Percentiles rank a stretch among this genome's conserved stretches.
Conservation (phyloP, 495 filamentous ascomycete species). For the Elasticomyces elasticus region DNA sequence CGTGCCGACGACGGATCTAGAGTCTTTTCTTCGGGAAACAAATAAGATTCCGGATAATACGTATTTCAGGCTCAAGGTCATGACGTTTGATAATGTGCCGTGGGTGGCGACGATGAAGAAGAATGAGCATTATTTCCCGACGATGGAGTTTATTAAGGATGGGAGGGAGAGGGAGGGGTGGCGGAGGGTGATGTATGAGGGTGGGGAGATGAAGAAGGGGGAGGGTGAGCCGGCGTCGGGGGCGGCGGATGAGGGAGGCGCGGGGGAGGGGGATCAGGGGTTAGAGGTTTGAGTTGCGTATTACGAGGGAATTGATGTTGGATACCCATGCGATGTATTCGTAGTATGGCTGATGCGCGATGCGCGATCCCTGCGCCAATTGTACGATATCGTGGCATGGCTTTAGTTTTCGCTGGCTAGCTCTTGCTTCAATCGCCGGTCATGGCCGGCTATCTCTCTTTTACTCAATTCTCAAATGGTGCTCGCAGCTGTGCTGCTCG, state of each 20-base stretch:
- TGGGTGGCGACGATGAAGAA: conserved; percentile 99
- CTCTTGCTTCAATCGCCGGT: too few relatives aligned
- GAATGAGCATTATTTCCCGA: conserved; percentile 81
- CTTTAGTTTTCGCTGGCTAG: too few relatives aligned
- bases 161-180: conserved; percentile 21
- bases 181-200: conserved; percentile 23
- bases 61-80: conserved; percentile 87
- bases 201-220: conserved; percentile 14
- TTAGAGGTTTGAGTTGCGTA: conserved; percentile 5
- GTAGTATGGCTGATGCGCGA: too few relatives aligned
- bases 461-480: too few relatives aligned
- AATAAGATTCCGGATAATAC: conserved; percentile 88
- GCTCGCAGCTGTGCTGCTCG: too few relatives aligned
- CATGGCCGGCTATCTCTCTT: too few relatives aligned
- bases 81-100: conserved; percentile 95
- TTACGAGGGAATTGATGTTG: too few relatives aligned
- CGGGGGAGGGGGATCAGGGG: conserved; percentile 3
- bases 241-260: conserved; percentile 1
- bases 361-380: too few relatives aligned
- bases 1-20: conserved; percentile 66
- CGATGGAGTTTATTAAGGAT: conserved; percentile 36
- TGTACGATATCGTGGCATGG: too few relatives aligned
- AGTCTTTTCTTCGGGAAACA: conserved; percentile 66
- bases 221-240: conserved; percentile 16
- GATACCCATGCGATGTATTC: neutral